Conservation (phyloP, 176 grass and related monocot genomes). For the Hyparrhenia diplandra region DNA sequence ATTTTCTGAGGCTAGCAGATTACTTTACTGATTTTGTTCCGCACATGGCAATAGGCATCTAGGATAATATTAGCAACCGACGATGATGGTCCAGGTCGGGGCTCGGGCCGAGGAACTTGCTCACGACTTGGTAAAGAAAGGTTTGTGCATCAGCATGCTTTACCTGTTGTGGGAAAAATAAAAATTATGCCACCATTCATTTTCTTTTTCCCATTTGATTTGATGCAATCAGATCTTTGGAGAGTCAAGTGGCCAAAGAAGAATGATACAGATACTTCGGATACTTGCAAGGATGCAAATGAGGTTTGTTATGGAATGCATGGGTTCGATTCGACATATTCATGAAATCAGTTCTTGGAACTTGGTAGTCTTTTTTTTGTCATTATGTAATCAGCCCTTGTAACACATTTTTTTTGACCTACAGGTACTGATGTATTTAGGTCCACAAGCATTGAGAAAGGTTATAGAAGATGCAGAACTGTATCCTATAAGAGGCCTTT, state of each 20-base stretch:
- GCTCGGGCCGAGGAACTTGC: constrained; percentile 91
- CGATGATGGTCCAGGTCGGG: constrained; percentile 68
- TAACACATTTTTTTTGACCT: constrained; percentile 30
- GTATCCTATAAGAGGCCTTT: constrained; percentile 91
- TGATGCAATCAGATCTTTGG: constrained; percentile 71
- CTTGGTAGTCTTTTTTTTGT: not conserved
- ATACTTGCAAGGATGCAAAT: constrained; percentile 96
- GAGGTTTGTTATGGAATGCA: constrained; percentile 54
- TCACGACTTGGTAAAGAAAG: constrained; percentile 98
- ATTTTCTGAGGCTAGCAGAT: not conserved
- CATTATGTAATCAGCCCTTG: not conserved
- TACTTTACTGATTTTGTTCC: constrained; percentile 18
- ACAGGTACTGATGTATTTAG: constrained; percentile 88
- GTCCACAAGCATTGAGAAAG: constrained; percentile 65
- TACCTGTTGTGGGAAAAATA: not conserved
- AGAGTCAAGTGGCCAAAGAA: constrained; percentile 92
- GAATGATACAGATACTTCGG: constrained; percentile 51
- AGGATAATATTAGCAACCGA: constrained; percentile 98
- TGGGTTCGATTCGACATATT: not conserved
- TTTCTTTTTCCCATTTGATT: constrained; percentile 13
- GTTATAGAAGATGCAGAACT: constrained; percentile 82
- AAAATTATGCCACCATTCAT: constrained; percentile 4
- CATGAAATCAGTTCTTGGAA: not conserved
- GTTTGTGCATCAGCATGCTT: constrained; percentile 38
- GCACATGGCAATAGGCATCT: constrained; percentile 54